phyloP scores from a whole-genome alignment of 805 yeast species.

The Metschnikowia gelsemii region DNA sequence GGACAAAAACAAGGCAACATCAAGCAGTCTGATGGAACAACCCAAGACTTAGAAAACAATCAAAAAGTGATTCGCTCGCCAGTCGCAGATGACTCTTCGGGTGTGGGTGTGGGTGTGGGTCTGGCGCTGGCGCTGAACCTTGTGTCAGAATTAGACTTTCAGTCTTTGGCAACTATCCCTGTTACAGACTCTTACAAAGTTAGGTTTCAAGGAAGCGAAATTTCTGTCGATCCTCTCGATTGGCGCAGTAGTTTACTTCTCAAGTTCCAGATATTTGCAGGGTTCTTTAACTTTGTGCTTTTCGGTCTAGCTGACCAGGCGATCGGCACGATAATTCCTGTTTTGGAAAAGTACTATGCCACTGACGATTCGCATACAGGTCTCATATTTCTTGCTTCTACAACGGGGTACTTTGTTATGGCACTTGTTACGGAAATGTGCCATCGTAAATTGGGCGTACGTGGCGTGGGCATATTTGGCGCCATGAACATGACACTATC shows the following conservation, averaged over 20 bases:
- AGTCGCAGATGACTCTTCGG: no score
- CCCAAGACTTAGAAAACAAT: no score
- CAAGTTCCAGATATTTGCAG: conserved; percentile 43
- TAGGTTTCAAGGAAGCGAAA: conserved; percentile 27
- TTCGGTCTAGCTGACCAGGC: conserved; percentile 63
- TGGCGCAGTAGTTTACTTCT: conserved; percentile 38
- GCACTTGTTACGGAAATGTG: conserved; percentile 48
- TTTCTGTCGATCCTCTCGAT: conserved; percentile 40
- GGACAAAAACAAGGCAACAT: no score
- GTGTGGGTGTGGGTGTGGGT: no score
- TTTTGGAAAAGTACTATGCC: conserved; percentile 45
- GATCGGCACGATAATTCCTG: conserved; percentile 58
- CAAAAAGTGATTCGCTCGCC: no score
- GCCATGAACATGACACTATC: conserved; percentile 33
- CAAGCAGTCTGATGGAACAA: no score
- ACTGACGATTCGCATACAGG: conserved; percentile 51
- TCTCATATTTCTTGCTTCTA: conserved; percentile 50
- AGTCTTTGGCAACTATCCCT: conserved; percentile 14
- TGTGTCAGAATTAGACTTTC: no score
- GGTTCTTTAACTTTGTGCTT: conserved; percentile 41
- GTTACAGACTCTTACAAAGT: conserved; percentile 17
- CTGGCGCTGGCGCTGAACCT: no score
- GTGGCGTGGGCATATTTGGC: conserved; percentile 44
- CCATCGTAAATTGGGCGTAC: conserved; percentile 47
- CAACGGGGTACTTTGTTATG: conserved; percentile 54